Evolutionary conservation across 177 flowering plant genomes (phyloP).

Genomic region (Vitis hybrid): DNA sequence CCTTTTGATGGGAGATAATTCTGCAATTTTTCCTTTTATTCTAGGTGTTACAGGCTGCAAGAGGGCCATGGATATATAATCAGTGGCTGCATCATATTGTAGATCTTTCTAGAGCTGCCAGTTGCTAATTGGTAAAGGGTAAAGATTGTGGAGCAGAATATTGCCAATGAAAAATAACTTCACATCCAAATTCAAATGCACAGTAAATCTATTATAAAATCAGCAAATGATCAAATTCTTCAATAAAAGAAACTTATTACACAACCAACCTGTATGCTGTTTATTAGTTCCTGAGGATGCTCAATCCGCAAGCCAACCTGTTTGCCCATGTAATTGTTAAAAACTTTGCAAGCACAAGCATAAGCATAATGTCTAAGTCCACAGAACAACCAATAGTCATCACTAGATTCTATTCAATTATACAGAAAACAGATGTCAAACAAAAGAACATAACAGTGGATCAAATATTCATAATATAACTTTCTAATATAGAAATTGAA

Average conservation of each 20-base stretch:
- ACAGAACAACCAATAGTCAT: not conserved
- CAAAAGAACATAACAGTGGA: not conserved
- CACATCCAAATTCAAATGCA: too few relatives aligned
- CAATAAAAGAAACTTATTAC: not conserved
- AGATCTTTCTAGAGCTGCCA: too few relatives aligned
- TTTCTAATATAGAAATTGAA: not conserved
- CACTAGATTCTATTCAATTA: not conserved
- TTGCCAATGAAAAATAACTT: too few relatives aligned
- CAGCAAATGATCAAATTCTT: not conserved
- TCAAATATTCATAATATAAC: not conserved
- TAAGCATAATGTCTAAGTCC: not conserved
- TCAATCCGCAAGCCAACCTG: conserved; percentile 96
- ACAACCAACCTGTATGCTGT: conserved; percentile 79
- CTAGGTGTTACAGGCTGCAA: too few relatives aligned
- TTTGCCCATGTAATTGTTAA: conserved; percentile 12
- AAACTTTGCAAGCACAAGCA: not conserved
- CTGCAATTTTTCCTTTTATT: too few relatives aligned
- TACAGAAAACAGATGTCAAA: not conserved
- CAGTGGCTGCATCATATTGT: too few relatives aligned
- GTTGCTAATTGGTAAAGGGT: too few relatives aligned
- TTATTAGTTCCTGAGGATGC: conserved; percentile 97
- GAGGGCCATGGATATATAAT: too few relatives aligned
- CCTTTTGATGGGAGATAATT: too few relatives aligned
- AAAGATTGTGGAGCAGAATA: too few relatives aligned
- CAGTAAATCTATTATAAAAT: not conserved